Base-by-base conservation (phyloP, 306 rosid species). In the Rubus parviflorus region DNA sequence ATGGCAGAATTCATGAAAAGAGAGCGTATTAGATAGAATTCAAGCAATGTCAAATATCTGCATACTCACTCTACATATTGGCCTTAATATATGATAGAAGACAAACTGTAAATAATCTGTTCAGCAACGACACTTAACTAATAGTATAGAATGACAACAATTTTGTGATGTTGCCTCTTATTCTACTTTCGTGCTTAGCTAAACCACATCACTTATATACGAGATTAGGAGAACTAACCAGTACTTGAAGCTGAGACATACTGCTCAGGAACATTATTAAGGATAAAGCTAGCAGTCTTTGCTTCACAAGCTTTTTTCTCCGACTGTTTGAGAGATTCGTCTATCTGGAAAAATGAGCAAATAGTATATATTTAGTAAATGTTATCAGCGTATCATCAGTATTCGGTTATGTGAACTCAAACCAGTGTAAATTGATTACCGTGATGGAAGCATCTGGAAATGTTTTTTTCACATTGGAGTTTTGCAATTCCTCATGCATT, bases 181-280 rank as follows among this genome's bases (percentile, higher is more conserved):
- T 30, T 30, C 63, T 19, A 19, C 75, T 19, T 19, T 3, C 42
- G 8, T 70, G 45, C 46, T 48, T 70, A 73, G 76, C 74, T 71
- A n/a, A 75, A 52, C 70, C 70, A 78, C 60, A 76, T 58, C 61
- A 79, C 63, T 70, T 38, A 56, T 40, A 68, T 43, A 63, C 35
- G 60, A 40, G 68, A 47, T 40, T 60, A 77, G 22, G 77, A 80
- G 64, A 79, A 79, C 87, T 80, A 73, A 89, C 89, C 80, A n/a
- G 84, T 78, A 84, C 78, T 90, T 82, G 94, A 46, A 48, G 86
- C 84, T 65, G 89, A 76, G 81, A 58, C 57, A 20, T 82, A 82
- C 75, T 80, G 84, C 62, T 60, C 84, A 42, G 85, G 69, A 82
- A 77, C 56, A 49, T 75, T 68, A 58, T 48, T 37, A 43, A 47